Base-by-base conservation (phyloP, 176 grass and related monocot genomes). In the Saccharum officinarum region DNA sequence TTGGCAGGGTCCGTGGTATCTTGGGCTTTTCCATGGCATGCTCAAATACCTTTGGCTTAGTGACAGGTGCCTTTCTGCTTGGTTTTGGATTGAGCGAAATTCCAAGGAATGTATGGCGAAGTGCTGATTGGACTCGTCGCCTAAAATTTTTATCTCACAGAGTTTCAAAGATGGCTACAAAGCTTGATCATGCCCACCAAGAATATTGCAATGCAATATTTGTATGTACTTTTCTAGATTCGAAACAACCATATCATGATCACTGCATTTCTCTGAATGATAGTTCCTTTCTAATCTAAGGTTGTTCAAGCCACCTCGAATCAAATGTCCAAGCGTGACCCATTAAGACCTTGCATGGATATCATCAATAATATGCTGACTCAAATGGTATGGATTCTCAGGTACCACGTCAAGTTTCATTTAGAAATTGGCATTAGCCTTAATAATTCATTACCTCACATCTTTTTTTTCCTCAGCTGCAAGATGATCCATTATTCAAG, bases 1-100 rank as follows among this genome's bases (percentile, higher is more conserved):
- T 74, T 93, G 83, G 75, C 85, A 83, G 70, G 45, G 25, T 85
- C 42, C 91, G 75, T 23, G 83, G 84, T 86, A 92, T 99, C 78
- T 88, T 99, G 97, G 88, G 97, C 72, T 93, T 99, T 85, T 92
- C 94, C 62, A 99, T 99, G 97, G 97, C 93, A 82, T 99, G 91
- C 62, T 99, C 97, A 79, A 99, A 99, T 92, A 99, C 97, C 34
- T 99, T 99, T 91, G 97, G 97, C 41, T 90, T 99, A 37, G 93
- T 99, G 30, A 99, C 97, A 40, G 97, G 93, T 86, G 97, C 97
- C 38, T 99, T 99, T 76, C 93, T 99, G 78, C 88, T 99, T 89
- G 97, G 97, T 85, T 99, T 99, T 92, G 97, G 97, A 25, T 83
- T 99, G 79, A 99, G 93, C 10, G 93, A 99, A 92, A 96, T 99